Evolutionary conservation across 257 asterid genomes (phyloP), one percentile per base, ranked within the genome.

Genomic region (Lycium barbarum): DNA sequence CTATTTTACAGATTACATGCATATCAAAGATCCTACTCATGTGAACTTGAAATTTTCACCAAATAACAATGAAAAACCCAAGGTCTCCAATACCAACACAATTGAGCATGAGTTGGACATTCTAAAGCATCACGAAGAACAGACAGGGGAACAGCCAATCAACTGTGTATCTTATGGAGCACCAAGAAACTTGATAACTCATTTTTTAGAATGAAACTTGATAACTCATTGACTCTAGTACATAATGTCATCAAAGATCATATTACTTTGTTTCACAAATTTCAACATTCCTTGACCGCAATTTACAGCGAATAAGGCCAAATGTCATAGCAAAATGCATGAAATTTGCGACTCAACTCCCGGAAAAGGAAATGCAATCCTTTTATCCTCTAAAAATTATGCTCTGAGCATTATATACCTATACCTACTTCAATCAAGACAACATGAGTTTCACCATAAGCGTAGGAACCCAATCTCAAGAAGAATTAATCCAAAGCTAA

Each of bases 401-500:
- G 58, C 58, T 33, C 38, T 33, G n/a, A 66, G n/a, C 45, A 66
- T 66, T 66, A 66, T 66, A 33, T 66, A 66, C 45, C 11, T 66
- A 33, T 66, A 66, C 40, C 47, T 35, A 35, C 49, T 67, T 67
- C 74, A 35, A 67, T 67, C 47, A 65, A 26, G 72, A 26, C 20
- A 1, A 9, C 20, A 67, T 14, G 74, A 35, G 74, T 35, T 35
- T 35, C 49, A 35, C 20, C 74, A 67, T 35, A 67, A 67, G 74
- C 35, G 74, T 2, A 35, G n/a, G 49, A 67, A 35, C 49, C 74
- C 22, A 35, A 67, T 35, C 74, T 6, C 74, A 67, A 35, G 20
- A 67, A 67, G 74, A 67, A 13, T 67, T 67, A 35, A 67, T 67
- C 74, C 49, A 40, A 35, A 67, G 22, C 49, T 35, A 67, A 67